phyloP scores from a whole-genome alignment of 805 yeast genomes.

The Candida sakaeoensis region DNA sequence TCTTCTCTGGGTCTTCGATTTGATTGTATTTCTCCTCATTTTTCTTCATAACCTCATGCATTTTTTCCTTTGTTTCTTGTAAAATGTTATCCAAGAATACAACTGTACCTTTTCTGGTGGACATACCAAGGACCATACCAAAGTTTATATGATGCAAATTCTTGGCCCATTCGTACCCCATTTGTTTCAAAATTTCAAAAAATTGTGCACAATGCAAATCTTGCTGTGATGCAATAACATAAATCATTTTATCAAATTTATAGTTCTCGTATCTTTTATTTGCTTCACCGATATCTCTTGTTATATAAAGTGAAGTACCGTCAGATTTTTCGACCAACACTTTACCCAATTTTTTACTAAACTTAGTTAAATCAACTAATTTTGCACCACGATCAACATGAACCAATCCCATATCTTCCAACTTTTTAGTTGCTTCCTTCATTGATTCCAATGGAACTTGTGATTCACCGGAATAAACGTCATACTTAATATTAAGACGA shows the following conservation, averaged over 20 bases:
- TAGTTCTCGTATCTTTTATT: constrained; percentile 79
- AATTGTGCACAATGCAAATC: constrained; percentile 92
- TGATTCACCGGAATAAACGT: constrained; percentile 92
- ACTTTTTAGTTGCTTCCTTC: constrained; percentile 57
- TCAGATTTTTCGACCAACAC: constrained; percentile 90
- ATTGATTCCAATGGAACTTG: constrained; percentile 76
- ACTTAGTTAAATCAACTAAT: constrained; percentile 77
- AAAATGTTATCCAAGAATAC: constrained; percentile 94
- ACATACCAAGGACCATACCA: constrained; percentile 99
- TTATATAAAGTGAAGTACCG: constrained; percentile 89
- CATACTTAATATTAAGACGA: constrained; percentile 85
- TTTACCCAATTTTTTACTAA: constrained; percentile 90
- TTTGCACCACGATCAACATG: constrained; percentile 89
- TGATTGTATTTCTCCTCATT: constrained; percentile 89
- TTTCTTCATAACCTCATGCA: constrained; percentile 95
- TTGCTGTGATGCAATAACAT: constrained; percentile 95
- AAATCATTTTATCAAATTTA: constrained; percentile 92
- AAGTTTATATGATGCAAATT: constrained; percentile 81
- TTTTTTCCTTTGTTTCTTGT: constrained; percentile 87
- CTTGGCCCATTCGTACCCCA: constrained; percentile 87
- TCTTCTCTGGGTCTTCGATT: constrained; percentile 87
- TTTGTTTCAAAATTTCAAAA: constrained; percentile 85
- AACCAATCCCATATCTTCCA: constrained; percentile 66
- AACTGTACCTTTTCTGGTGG: constrained; percentile 96
- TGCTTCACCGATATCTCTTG: constrained; percentile 97